These are phyloP conservation scores for Lasiosphaeria ovina DNA, from an alignment of 495 filamentous ascomycete genomes.

Conservation along the genomic window DNA sequence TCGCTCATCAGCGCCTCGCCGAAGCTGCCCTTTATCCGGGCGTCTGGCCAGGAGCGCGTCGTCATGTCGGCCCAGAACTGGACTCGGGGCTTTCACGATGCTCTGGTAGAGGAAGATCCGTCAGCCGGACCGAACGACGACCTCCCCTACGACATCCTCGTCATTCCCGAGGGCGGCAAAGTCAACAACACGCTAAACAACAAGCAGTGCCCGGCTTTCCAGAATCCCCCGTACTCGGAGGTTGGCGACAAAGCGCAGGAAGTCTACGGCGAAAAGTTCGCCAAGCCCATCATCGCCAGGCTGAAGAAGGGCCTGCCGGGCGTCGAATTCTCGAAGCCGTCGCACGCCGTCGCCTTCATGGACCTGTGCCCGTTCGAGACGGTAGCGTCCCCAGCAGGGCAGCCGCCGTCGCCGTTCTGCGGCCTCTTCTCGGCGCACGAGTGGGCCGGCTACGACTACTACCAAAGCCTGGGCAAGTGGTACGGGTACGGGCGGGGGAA, in stretches of 20 bases:
- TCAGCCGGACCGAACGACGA: constrained; percentile 26
- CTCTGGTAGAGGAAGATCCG: constrained; percentile 46
- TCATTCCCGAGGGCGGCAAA: constrained; percentile 60
- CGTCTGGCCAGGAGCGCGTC: constrained; percentile 69
- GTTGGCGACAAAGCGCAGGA: constrained; percentile 50
- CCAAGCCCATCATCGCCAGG: constrained; percentile 58
- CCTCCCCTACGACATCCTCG: constrained; percentile 56
- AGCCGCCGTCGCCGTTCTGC: constrained; percentile 64
- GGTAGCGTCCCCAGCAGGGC: constrained; percentile 43
- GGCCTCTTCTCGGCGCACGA: constrained; percentile 64
- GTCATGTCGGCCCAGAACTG: constrained; percentile 71
- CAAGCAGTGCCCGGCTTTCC: constrained; percentile 64
- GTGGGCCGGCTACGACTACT: constrained; percentile 75
- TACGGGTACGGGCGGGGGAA: constrained; percentile 77
- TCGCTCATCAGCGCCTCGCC: constrained; percentile 42
- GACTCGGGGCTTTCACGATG: constrained; percentile 65
- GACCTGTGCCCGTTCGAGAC: constrained; percentile 83
- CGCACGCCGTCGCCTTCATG: constrained; percentile 69
- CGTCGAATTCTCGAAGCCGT: constrained; percentile 50
- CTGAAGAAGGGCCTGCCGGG: constrained; percentile 62
- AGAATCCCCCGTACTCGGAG: constrained; percentile 42
- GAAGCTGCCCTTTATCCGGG: constrained; percentile 65
- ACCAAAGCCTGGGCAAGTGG: constrained; percentile 72
- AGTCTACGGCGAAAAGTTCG: constrained; percentile 56
- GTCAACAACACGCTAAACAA: constrained; percentile 79